Evolutionary conservation across 768 basidiomycete species (phyloP).

Genomic region (Russula brevipes): DNA sequence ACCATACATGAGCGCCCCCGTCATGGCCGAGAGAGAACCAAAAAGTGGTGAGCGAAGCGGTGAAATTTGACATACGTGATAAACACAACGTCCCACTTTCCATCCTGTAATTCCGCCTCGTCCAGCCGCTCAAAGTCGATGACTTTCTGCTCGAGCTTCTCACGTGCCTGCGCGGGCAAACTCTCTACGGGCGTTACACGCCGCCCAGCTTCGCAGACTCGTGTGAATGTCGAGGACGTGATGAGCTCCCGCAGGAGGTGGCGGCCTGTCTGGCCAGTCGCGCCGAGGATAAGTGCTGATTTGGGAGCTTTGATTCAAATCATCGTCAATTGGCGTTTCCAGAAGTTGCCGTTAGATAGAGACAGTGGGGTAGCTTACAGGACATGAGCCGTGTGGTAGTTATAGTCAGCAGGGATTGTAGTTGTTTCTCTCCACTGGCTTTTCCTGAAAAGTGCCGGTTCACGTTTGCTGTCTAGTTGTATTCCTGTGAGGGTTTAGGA

Average conservation of each 20-base stretch:
- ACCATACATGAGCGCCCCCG: too few species aligned
- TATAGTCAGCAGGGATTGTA: too few species aligned
- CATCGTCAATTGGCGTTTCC: not conserved
- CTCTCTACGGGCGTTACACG: conserved; percentile 45
- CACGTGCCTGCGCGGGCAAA: conserved; percentile 36
- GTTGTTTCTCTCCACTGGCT: too few species aligned
- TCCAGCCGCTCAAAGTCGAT: conserved; percentile 67
- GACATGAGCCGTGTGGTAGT: too few species aligned
- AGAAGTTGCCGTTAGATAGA: too few species aligned
- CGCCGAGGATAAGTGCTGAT: conserved; percentile 67
- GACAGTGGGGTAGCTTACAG: too few species aligned
- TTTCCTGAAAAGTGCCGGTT: too few species aligned
- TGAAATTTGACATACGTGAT: conserved; percentile 47
- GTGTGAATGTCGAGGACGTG: conserved; percentile 46
- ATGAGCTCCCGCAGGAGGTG: conserved; percentile 59
- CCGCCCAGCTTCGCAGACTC: conserved; percentile 68
- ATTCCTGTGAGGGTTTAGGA: too few species aligned
- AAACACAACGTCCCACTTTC: conserved; percentile 70
- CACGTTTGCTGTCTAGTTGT: too few species aligned
- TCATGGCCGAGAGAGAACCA: not conserved
- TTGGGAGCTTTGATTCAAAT: not conserved
- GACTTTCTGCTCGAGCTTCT: conserved; percentile 62
- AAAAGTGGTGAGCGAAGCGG: too few species aligned
- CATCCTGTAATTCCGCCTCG: conserved; percentile 45
- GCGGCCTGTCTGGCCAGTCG: conserved; percentile 66